These are phyloP conservation scores for Pulveroboletus sp. DNA, from an alignment of 768 basidiomycete genomes.

Conservation along the genomic window DNA sequence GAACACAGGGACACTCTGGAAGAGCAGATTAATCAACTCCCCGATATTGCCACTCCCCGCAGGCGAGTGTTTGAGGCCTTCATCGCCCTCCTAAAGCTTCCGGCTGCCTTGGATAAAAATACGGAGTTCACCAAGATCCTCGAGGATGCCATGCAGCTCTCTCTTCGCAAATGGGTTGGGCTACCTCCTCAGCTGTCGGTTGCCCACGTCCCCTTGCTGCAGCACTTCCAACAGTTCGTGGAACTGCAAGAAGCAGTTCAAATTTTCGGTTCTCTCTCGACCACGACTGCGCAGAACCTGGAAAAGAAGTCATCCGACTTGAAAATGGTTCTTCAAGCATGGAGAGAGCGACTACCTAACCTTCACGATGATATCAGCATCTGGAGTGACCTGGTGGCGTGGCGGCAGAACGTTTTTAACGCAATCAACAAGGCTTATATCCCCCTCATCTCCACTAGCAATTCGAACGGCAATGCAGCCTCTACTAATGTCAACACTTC, in stretches of 20 bases:
- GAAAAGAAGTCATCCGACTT: conserved; percentile 94
- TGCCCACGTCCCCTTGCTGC: conserved; percentile 92
- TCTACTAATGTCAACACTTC: conserved; percentile 68
- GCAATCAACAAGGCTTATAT: conserved; percentile 96
- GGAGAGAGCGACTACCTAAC: conserved; percentile 96
- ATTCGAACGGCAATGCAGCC: conserved; percentile 46
- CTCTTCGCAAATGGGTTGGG: conserved; percentile 92
- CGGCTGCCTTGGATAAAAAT: conserved; percentile 76
- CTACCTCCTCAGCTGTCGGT: conserved; percentile 81
- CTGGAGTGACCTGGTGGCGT: conserved; percentile 98
- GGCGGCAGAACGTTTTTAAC: conserved; percentile 97
- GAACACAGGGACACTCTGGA: conserved; percentile 74
- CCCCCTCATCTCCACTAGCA: conserved; percentile 69
- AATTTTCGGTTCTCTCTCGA: conserved; percentile 86
- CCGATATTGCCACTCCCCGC: conserved; percentile 90
- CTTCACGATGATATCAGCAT: conserved; percentile 96
- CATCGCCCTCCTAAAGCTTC: conserved; percentile 81
- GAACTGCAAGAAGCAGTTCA: conserved; percentile 94
- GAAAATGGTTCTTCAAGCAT: conserved; percentile 93
- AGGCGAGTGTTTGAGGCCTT: conserved; percentile 97
- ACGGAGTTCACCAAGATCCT: conserved; percentile 82
- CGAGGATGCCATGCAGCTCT: conserved; percentile 95
- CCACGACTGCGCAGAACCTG: conserved; percentile 81
- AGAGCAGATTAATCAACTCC: conserved; percentile 71
- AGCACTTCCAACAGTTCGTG: conserved; percentile 98